Base-by-base conservation (phyloP, 805 yeast genomes). In the Candida xiaguanensis region DNA sequence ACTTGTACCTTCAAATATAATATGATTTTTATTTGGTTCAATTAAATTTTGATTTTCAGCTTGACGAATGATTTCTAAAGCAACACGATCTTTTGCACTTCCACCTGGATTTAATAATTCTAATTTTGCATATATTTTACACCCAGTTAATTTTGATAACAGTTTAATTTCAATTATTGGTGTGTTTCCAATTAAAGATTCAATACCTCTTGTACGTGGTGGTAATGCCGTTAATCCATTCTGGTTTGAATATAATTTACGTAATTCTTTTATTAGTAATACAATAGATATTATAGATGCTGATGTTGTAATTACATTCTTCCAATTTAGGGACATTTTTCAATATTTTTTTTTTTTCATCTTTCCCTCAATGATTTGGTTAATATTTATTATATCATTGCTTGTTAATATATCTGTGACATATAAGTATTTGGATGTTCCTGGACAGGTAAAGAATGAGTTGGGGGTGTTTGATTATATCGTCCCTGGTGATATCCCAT, bases 1-100 rank as follows among this genome's bases (percentile, higher is more conserved):
- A 8, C 93, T 82, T 0, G 99, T 93, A 6, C 99, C 99, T 64
- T 91, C 99, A 58, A 81, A 89, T 1, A 91, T 83, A 11, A 80
- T 69, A 52, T 87, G 93, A 1, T 85, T 88, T 28, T 59, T 61
- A 31, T 76, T 58, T 0, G 86, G 85, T 4, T 65, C 56, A 28
- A 90, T 58, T 5, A 66, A 53, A 0, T 93, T 93, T 33, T 52
- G 36, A 4, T 49, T 40, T 54, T 87, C 95, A 40, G 84, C 85
- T 16, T 77, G 77, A 40, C 77, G 67, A 13, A 91, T 83, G 32
- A 91, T 83, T 3, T 93, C 87, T 15, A 85, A 63, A 0, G 98
- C 98, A 14, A 93, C 95, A 31, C 99, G 68, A 56, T 91, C 99
- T 50, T 91, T 91, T 4, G 98, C 95, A 36, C 95, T 84, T 0